phyloP scores from a whole-genome alignment of 352 stramenopile species.

The Phytophthora uliginosa region DNA sequence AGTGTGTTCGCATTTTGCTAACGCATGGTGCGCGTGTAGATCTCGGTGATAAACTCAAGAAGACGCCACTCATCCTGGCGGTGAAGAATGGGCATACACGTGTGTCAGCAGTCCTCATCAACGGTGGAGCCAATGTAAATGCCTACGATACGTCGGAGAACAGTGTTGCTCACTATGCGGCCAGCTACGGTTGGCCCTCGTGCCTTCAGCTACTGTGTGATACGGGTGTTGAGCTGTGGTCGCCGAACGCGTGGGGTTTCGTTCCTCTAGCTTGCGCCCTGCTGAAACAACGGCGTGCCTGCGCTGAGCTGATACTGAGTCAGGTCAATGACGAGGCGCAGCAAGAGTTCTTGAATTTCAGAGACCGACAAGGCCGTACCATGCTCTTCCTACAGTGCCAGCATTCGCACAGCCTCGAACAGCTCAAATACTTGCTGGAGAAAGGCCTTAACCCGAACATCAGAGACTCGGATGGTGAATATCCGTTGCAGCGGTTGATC shows the following conservation, averaged over 20 bases:
- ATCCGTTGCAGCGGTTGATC: slow-evolving; percentile 72
- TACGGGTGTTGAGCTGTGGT: slow-evolving; percentile 72
- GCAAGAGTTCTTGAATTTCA: slow-evolving; percentile 76
- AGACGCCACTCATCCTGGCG: slow-evolving; percentile 79
- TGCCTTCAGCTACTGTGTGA: slow-evolving; percentile 67
- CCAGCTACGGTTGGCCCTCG: slow-evolving; percentile 81
- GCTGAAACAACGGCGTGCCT: slow-evolving; percentile 65
- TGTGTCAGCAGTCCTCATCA: slow-evolving; percentile 68
- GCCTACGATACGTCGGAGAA: slow-evolving; percentile 83
- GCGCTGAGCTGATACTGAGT: slow-evolving; percentile 75
- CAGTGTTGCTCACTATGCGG: slow-evolving; percentile 79
- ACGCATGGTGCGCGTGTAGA: slow-evolving; percentile 68
- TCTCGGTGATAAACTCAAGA: slow-evolving; percentile 78
- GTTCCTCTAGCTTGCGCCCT: slow-evolving; percentile 76
- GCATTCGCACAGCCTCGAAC: slow-evolving; percentile 66
- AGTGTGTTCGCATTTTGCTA: slow-evolving; percentile 65
- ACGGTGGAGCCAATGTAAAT: slow-evolving; percentile 79
- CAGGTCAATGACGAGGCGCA: slow-evolving; percentile 52
- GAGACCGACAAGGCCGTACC: slow-evolving; percentile 75
- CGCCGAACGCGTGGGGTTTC: slow-evolving; percentile 81
- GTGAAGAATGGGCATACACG: slow-evolving; percentile 80
- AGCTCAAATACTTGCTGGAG: slow-evolving; percentile 76
- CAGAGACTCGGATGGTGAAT: slow-evolving; percentile 64
- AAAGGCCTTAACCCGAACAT: slow-evolving; percentile 83
- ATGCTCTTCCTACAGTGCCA: slow-evolving; percentile 88